Conservation (phyloP, 192 early-diverging fungal species). For the Fimicolochytrium jonesii region DNA sequence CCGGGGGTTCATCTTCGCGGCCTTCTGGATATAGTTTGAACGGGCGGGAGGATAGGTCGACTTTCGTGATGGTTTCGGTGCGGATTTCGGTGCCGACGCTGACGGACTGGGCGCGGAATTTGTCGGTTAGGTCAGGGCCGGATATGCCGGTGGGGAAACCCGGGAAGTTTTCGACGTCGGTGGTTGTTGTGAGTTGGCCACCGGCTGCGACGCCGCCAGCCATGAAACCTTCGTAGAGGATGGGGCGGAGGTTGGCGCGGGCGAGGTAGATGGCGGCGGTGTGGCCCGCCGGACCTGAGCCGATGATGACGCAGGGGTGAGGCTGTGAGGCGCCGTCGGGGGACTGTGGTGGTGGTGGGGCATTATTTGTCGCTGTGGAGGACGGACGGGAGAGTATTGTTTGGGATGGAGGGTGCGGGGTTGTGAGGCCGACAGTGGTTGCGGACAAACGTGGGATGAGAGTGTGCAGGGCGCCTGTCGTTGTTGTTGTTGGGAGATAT, state of each 20-base stretch:
- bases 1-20: constrained; percentile 55
- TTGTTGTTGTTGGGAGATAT: too few species aligned
- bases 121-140: constrained; percentile 87
- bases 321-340: too few species aligned
- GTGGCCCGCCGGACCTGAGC: constrained; percentile 94
- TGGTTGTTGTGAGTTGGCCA: constrained; percentile 92
- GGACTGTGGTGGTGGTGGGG: too few species aligned
- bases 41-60: constrained; percentile 77
- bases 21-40: constrained; percentile 94
- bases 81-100: constrained; percentile 84
- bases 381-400: too few species aligned
- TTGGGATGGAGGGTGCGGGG: too few species aligned
- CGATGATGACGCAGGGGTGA: constrained; percentile 79
- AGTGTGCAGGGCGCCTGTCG: too few species aligned
- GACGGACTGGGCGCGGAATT: constrained; percentile 71
- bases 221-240: constrained; percentile 53
- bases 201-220: constrained; percentile 71
- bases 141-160: constrained; percentile 88
- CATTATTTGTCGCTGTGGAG: too few species aligned
- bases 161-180: constrained; percentile 69
- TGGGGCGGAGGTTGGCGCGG: constrained; percentile 83
- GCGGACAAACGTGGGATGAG: too few species aligned
- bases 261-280: constrained; percentile 94
- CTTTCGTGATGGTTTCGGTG: constrained; percentile 90
- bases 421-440: too few species aligned